Percentiles rank a stretch among this genome's conserved stretches.
Evolutionary conservation across 495 filamentous ascomycete genomes (phyloP).

Genomic region (Penicillium steckii): DNA sequence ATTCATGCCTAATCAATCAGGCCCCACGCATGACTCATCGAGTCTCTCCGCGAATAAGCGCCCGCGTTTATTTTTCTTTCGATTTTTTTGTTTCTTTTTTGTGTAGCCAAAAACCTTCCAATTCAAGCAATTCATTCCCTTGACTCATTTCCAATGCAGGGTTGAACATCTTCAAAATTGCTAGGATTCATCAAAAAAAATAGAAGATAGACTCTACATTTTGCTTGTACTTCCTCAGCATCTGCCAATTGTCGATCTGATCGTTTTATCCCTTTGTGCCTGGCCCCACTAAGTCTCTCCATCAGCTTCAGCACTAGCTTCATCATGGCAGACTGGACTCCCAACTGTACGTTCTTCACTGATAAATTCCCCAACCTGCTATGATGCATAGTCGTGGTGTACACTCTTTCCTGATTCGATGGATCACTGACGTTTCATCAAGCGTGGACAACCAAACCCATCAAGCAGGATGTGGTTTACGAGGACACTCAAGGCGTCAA

Average conservation of each 20-base stretch:
- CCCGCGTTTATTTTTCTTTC: constrained; percentile 8
- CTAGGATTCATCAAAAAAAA: too few species aligned
- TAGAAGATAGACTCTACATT: not conserved
- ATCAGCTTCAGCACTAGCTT: constrained; percentile 6
- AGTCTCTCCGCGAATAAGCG: constrained; percentile 26
- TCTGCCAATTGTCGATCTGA: not conserved
- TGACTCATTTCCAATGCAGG: too few species aligned
- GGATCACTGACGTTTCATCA: not conserved
- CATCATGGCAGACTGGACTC: constrained; percentile 34
- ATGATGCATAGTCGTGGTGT: not conserved
- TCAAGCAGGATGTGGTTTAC: constrained; percentile 87
- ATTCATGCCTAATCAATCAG: too few species aligned
- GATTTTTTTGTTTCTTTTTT: too few species aligned
- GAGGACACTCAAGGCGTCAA: constrained; percentile 62
- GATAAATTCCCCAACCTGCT: not conserved
- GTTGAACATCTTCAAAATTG: too few species aligned
- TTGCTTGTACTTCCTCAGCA: too few species aligned
- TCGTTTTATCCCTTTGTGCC: not conserved
- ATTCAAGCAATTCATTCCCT: too few species aligned
- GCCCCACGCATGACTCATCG: constrained; percentile 23
- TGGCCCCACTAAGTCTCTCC: not conserved
- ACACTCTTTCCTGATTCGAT: not conserved
- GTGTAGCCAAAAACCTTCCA: too few species aligned
- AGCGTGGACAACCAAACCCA: constrained; percentile 88
- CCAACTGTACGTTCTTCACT: constrained; percentile 27